phyloP scores from a whole-genome alignment of 805 yeast genomes.

The Alloascoidea africana region DNA sequence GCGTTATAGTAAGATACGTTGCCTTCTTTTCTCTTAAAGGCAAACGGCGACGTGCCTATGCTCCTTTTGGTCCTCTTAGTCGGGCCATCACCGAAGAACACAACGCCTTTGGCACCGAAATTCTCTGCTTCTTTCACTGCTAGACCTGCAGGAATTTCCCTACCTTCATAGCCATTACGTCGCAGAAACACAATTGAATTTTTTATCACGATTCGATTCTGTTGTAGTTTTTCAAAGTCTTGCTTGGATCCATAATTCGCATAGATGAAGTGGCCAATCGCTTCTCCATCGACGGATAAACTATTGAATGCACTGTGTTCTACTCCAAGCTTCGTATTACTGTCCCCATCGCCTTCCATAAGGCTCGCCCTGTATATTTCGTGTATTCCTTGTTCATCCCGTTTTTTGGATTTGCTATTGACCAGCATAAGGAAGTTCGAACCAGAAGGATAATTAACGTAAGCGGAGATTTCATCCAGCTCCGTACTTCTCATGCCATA shows the following conservation, averaged over 20 bases:
- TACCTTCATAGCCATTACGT: too few species aligned
- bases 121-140: conserved; percentile 40
- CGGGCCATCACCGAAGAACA: conserved; percentile 47
- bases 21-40: too few species aligned
- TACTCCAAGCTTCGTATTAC: conserved; percentile 5
- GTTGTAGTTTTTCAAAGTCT: conserved; percentile 33
- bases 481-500: conserved; percentile 40
- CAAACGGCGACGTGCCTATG: too few species aligned
- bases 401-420: conserved; percentile 14
- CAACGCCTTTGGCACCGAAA: conserved; percentile 44
- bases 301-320: conserved; percentile 46
- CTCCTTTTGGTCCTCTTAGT: conserved; percentile 15
- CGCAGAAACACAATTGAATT: conserved; percentile 45
- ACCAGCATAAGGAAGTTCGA: conserved; percentile 16
- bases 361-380: conserved; percentile 23
- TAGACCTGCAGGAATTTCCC: conserved; percentile 30
- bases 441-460: conserved; percentile 67
- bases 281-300: conserved; percentile 42
- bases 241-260: conserved; percentile 48
- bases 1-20: conserved; percentile 21
- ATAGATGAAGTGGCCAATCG: conserved; percentile 38
- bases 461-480: conserved; percentile 34
- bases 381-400: conserved; percentile 13
- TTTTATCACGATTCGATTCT: conserved; percentile 22
- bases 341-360: conserved; percentile 14